Evolutionary conservation across 805 yeast genomes (phyloP).

Genomic region (Barnettozyma wickerhamii): DNA sequence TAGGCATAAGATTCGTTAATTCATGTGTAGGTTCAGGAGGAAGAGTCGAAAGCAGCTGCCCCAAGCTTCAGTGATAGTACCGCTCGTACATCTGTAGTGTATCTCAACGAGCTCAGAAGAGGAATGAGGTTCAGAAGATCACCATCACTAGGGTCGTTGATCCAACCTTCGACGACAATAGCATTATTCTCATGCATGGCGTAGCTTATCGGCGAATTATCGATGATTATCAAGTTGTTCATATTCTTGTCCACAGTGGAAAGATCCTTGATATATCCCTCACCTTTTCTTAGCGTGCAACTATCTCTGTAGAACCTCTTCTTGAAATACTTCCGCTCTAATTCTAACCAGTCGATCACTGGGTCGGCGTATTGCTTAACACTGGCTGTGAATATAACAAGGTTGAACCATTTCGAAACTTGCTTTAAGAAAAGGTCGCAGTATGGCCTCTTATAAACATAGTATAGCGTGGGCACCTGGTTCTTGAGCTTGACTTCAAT

Average conservation of each 20-base stretch:
- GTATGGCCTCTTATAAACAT: conserved; percentile 87
- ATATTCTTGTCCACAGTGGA: conserved; percentile 47
- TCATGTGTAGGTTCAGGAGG: no score
- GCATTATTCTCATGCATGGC: conserved; percentile 84
- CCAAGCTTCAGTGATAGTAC: conserved; percentile 74
- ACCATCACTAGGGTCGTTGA: conserved; percentile 88
- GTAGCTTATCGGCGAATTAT: conserved; percentile 91
- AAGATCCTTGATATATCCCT: conserved; percentile 82
- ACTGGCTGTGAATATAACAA: conserved; percentile 92
- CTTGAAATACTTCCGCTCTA: conserved; percentile 48
- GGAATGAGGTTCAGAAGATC: conserved; percentile 83
- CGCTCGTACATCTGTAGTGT: conserved; percentile 79
- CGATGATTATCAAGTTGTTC: conserved; percentile 70
- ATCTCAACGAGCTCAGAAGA: conserved; percentile 66
- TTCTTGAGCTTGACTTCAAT: conserved; percentile 74
- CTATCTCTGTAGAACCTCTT: conserved; percentile 72
- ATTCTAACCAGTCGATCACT: conserved; percentile 86
- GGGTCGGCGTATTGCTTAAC: conserved; percentile 97
- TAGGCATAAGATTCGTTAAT: no score
- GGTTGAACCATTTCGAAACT: conserved; percentile 81
- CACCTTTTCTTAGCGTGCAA: conserved; percentile 73
- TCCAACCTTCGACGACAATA: conserved; percentile 95
- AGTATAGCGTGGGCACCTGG: conserved; percentile 74
- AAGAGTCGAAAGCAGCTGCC: conserved; percentile 59
- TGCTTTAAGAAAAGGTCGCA: conserved; percentile 80